Base-by-base conservation (phyloP, 352 stramenopile species). In the Phytophthora pini region DNA sequence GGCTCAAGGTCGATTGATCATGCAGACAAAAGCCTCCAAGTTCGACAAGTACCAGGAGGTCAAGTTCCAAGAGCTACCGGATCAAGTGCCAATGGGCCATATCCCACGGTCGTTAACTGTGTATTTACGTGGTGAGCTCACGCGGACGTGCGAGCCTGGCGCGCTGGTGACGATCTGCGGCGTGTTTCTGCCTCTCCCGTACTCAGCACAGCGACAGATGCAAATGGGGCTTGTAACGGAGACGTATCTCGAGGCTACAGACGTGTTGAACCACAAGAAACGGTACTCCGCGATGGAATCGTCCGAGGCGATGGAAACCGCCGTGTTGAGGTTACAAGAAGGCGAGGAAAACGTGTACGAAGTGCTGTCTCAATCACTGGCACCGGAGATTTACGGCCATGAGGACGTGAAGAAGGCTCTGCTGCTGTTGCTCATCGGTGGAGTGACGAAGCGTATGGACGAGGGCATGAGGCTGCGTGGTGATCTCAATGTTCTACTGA, bases 31-130 rank as follows among this genome's bases (percentile, higher is more conserved):
- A 46, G 97, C 96, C 4, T 99, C 88, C 68, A 99, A 99, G 69
- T 99, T 99, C 72, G 86, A 98, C 62, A 99, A 99, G 62, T 99
- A 98, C 76, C 98, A 99, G 70, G 97, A 99, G 76, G 74, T 99
- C 12, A 98, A 98, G 69, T 92, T 99, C 55, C 98, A 99, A 68
- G 88, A 94, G 46, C 69, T 94, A 10, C 88, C 88, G 0, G 85
- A 97, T 66, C 89, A 97, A 55, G 98, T 99, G 24, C 98, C 98
- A 3, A 98, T 99, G 83, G 98, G 98, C 43, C 97, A 99, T 74
- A 98, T 99, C 48, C 98, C 98, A 9, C 80, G 98, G 5, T 88
- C 92, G 0, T 74, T 98, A 32, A 98, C 90, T 0, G 89, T 98
- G 38, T 96, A 98, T 60, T 66, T 94, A 52, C 80, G 92, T 13